Conservation (phyloP, 257 asterid genomes). For the Salvia splendens region DNA sequence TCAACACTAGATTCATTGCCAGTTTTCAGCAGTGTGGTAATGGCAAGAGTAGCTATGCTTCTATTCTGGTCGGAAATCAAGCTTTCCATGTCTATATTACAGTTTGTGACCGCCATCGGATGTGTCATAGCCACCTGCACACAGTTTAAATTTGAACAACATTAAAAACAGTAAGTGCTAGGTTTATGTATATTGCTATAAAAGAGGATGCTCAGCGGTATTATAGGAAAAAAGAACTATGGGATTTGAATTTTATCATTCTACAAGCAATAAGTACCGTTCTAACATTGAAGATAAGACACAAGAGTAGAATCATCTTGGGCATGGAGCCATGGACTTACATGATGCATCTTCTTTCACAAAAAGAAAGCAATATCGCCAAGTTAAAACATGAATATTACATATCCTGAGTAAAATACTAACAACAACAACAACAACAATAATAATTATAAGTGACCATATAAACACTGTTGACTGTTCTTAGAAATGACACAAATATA, state of each 20-base stretch:
- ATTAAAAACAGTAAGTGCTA: constrained; percentile 20
- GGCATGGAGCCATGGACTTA: neutral
- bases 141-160: constrained; percentile 26
- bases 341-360: constrained; percentile 5
- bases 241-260: constrained; percentile 14
- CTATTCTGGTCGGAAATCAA: constrained; percentile 87
- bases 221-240: neutral
- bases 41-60: constrained; percentile 49
- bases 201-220: constrained; percentile 4
- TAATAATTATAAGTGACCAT: neutral
- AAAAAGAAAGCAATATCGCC: constrained; percentile 4
- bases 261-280: constrained; percentile 14
- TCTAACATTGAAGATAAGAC: constrained; percentile 13
- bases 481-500: neutral
- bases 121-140: constrained; percentile 94
- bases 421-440: neutral
- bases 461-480: constrained; percentile 1
- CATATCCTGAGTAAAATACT: constrained; percentile 2
- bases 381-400: neutral
- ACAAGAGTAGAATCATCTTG: constrained; percentile 1
- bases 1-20: constrained; percentile 95
- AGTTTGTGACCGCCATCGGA: constrained; percentile 91
- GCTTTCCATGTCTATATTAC: constrained; percentile 96
- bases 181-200: neutral
- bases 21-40: constrained; percentile 89